phyloP scores from a whole-genome alignment of 129 eudicot genomes.

The Mikania micrantha region DNA sequence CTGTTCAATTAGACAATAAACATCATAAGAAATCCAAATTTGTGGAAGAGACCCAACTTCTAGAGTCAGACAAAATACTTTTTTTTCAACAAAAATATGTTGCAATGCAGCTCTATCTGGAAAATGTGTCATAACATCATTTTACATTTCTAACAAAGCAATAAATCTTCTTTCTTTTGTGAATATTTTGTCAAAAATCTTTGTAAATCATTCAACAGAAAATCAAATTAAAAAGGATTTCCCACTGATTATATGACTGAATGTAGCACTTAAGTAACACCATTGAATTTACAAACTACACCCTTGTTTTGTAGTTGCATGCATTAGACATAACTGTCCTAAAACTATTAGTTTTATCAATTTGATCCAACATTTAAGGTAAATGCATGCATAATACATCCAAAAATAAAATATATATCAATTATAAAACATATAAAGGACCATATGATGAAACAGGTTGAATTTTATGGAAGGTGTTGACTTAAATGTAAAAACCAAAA shows the following conservation, averaged over 20 bases:
- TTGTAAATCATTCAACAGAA: background rate
- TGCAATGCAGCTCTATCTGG: background rate
- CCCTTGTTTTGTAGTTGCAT: background rate
- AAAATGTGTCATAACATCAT: background rate
- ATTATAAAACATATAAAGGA: background rate
- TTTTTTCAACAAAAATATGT: background rate
- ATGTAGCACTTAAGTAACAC: background rate
- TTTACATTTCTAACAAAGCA: background rate
- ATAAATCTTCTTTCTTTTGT: background rate
- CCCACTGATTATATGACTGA: background rate
- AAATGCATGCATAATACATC: background rate
- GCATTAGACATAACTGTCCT: conserved; percentile 1
- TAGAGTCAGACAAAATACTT: background rate
- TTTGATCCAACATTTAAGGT: background rate
- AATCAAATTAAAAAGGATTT: background rate
- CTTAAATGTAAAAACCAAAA: conserved; percentile 3
- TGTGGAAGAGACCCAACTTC: background rate
- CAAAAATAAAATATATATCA: background rate
- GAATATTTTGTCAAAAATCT: background rate
- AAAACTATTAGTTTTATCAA: background rate
- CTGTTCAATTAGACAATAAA: conserved; percentile 30
- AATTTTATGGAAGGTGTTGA: background rate
- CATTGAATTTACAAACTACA: background rate
- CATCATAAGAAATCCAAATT: background rate
- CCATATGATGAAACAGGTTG: background rate